A percentile compares a stretch with the other conserved stretches of the same genome.
Evolutionary conservation across 371 early-diverging fungal genomes (phyloP).

Genomic region (Haplosporangium sp.): DNA sequence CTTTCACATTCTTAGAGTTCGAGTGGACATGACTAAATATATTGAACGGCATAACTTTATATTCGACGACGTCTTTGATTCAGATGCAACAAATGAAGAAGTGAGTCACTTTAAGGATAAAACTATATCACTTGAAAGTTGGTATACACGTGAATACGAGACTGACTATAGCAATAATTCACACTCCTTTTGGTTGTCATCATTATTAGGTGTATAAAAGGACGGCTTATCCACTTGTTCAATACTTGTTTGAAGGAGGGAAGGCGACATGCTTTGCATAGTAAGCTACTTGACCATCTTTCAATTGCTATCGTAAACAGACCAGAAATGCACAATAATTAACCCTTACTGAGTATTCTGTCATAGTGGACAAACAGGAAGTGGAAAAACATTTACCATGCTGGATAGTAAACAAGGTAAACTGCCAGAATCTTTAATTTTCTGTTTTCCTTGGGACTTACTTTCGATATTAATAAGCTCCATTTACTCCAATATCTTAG

Average conservation of each 20-base stretch:
- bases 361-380: conserved; percentile 94
- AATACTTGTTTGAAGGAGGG: conserved; percentile 94
- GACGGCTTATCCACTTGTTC: conserved; percentile 93
- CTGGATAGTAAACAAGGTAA: conserved; percentile 78
- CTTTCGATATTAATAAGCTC: too few species aligned
- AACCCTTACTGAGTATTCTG: background rate
- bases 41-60: conserved; percentile 94
- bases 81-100: conserved; percentile 81
- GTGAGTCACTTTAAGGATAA: conserved; percentile 58
- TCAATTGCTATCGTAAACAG: background rate
- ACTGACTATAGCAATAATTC: too few species aligned
- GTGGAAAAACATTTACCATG: conserved; percentile 99
- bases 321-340: background rate
- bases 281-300: conserved; percentile 60
- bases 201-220: conserved; percentile 71
- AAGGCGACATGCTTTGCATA: conserved; percentile 99
- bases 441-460: too few species aligned
- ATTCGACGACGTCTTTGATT: conserved; percentile 98
- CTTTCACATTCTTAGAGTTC: conserved; percentile 63
- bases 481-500: background rate
- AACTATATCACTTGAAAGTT: background rate
- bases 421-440: too few species aligned
- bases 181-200: background rate
- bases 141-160: background rate
- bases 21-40: conserved; percentile 95